These are phyloP conservation scores for Emericellopsis terricola DNA, from an alignment of 495 filamentous ascomycete species.

Conservation along the genomic window DNA sequence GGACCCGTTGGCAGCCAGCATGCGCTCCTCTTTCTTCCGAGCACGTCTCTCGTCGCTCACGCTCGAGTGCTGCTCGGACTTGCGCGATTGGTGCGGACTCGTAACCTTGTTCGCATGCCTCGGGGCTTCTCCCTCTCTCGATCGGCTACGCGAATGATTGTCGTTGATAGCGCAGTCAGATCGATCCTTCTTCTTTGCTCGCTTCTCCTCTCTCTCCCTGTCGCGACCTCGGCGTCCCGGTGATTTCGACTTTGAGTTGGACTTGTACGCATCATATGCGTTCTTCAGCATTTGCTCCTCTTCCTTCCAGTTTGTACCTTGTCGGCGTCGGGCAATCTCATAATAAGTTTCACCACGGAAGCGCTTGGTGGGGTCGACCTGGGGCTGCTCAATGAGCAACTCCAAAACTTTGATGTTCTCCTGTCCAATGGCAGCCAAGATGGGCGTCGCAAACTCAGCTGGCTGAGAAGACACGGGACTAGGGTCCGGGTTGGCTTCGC, in stretches of 20 bases:
- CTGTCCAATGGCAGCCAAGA: constrained; percentile 83
- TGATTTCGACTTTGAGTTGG: constrained; percentile 31
- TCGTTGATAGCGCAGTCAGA: no score
- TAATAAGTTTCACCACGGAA: constrained; percentile 58
- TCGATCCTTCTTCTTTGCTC: constrained; percentile 26
- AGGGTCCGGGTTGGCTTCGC: constrained; percentile 64
- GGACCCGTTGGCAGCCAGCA: constrained; percentile 23
- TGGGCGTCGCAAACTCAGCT: constrained; percentile 61
- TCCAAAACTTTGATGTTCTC: constrained; percentile 70
- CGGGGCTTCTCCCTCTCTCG: constrained; percentile 23
- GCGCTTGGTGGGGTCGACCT: constrained; percentile 61
- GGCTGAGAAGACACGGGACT: constrained; percentile 31
- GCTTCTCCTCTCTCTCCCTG: constrained; percentile 35
- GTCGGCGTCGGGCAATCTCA: constrained; percentile 65
- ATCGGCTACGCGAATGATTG: no score
- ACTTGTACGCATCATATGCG: constrained; percentile 50
- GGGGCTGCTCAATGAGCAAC: constrained; percentile 57
- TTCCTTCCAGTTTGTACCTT: constrained; percentile 76
- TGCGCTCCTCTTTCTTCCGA: no score
- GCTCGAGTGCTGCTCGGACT: no score
- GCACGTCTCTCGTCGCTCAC: no score
- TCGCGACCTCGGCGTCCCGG: constrained; percentile 31
- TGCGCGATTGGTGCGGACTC: no score
- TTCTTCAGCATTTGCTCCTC: constrained; percentile 68
- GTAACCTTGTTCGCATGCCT: no score